Evolutionary conservation across 2,329 filamentous ascomycete species (phyloP).

Genomic region (Penicillium brasilianum): DNA sequence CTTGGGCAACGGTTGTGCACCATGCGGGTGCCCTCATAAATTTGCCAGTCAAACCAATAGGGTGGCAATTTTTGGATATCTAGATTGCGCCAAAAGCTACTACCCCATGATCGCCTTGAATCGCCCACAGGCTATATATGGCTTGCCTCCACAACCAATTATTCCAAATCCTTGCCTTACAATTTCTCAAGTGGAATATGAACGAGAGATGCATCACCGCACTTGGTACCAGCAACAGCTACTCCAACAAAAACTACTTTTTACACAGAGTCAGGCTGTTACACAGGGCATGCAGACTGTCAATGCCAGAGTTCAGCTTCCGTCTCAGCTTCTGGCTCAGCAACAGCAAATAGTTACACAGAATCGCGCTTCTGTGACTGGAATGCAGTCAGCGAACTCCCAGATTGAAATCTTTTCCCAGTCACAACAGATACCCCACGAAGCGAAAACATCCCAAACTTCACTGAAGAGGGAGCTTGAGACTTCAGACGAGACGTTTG

Average conservation of each 20-base stretch:
- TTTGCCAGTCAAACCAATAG: neutral
- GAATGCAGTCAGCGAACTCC: neutral
- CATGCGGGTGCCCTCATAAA: neutral
- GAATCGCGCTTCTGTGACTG: neutral
- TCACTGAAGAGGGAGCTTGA: neutral
- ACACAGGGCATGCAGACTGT: too few species aligned
- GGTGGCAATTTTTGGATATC: neutral
- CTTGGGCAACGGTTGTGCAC: neutral
- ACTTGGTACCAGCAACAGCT: neutral
- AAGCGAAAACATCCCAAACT: neutral
- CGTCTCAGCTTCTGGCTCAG: too few species aligned
- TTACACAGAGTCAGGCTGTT: too few species aligned
- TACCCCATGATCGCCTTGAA: constrained; percentile 5
- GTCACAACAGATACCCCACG: neutral
- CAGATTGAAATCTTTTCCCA: neutral
- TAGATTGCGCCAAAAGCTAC: neutral
- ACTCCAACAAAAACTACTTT: too few species aligned
- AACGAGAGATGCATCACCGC: neutral
- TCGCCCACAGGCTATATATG: neutral
- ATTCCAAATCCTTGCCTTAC: neutral
- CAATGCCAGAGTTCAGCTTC: too few species aligned
- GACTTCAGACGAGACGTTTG: neutral
- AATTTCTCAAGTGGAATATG: neutral
- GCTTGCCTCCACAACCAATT: neutral
- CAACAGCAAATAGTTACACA: neutral